phyloP scores from a whole-genome alignment of 2,329 filamentous ascomycete species.

The Fusarium fujikuroi region DNA sequence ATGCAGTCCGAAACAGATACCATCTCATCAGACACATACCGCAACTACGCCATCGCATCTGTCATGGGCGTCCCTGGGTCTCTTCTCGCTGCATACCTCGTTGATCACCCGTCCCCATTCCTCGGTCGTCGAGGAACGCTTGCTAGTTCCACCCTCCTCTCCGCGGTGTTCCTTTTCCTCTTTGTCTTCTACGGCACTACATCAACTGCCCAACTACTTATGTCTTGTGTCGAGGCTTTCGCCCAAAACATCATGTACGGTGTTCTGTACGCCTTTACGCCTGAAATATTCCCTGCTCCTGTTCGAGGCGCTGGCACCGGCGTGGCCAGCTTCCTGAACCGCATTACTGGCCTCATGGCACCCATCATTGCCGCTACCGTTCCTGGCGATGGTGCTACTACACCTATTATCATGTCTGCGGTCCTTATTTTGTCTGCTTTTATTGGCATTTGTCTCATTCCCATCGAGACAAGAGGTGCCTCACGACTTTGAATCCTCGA shows the following conservation, averaged over 20 bases:
- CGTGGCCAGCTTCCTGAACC: constrained; percentile 77
- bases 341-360: constrained; percentile 73
- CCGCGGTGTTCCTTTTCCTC: constrained; percentile 74
- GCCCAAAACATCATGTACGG: constrained; percentile 83
- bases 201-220: constrained; percentile 68
- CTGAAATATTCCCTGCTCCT: constrained; percentile 79
- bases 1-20: constrained; percentile 48
- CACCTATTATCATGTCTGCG: constrained; percentile 68
- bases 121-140: constrained; percentile 79
- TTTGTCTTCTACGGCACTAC: constrained; percentile 70
- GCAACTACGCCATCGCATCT: constrained; percentile 85
- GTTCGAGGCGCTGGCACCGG: constrained; percentile 78
- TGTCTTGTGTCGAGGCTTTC: constrained; percentile 76
- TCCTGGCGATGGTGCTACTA: constrained; percentile 66
- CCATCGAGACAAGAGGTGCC: constrained; percentile 70
- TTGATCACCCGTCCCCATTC: constrained; percentile 70
- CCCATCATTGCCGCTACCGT: constrained; percentile 73
- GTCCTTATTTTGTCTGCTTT: constrained; percentile 68
- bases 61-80: constrained; percentile 81
- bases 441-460: constrained; percentile 68
- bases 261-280: constrained; percentile 80
- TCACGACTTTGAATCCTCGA: constrained; percentile 59
- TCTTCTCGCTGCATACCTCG: constrained; percentile 77
- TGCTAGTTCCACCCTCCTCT: constrained; percentile 72
- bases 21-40: constrained; percentile 69